phyloP scores from a whole-genome alignment of 306 rosid species.

The Dryas drummondii region DNA sequence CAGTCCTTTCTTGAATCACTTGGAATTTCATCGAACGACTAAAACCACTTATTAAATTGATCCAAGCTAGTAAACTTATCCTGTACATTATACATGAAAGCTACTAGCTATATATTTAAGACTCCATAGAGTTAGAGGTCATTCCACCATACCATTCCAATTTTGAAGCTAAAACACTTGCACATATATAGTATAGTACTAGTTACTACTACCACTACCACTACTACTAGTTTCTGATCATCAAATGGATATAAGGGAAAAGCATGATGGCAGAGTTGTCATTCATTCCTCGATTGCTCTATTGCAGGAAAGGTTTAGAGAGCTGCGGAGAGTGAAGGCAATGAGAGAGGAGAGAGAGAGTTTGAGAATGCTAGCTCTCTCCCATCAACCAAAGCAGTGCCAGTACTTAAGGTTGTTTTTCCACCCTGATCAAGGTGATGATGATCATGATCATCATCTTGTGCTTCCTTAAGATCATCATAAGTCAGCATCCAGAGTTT shows the following conservation, averaged over 20 bases:
- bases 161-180: neutral
- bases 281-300: constrained; percentile 73
- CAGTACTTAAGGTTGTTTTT: constrained; percentile 22
- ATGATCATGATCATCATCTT: constrained; percentile 16
- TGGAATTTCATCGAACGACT: constrained; percentile 43
- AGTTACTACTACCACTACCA: too few relatives aligned
- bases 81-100: too few relatives aligned
- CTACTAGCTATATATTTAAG: too few relatives aligned
- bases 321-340: constrained; percentile 75
- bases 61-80: too few relatives aligned
- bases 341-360: constrained; percentile 83
- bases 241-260: constrained; percentile 50
- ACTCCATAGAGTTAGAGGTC: too few relatives aligned
- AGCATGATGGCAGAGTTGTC: constrained; percentile 31
- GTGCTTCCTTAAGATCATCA: constrained; percentile 15
- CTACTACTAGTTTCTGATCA: neutral
- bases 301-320: constrained; percentile 84
- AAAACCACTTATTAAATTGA: neutral
- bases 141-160: too few relatives aligned
- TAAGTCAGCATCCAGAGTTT: constrained; percentile 43
- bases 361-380: constrained; percentile 28
- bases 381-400: too few relatives aligned
- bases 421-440: constrained; percentile 29
- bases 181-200: too few relatives aligned
- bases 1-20: constrained; percentile 43